A percentile compares a stretch with the other conserved stretches of the same genome.
These are phyloP conservation scores for Xerocomus spinulosus DNA, from an alignment of 768 basidiomycete genomes.

Conservation along the genomic window DNA sequence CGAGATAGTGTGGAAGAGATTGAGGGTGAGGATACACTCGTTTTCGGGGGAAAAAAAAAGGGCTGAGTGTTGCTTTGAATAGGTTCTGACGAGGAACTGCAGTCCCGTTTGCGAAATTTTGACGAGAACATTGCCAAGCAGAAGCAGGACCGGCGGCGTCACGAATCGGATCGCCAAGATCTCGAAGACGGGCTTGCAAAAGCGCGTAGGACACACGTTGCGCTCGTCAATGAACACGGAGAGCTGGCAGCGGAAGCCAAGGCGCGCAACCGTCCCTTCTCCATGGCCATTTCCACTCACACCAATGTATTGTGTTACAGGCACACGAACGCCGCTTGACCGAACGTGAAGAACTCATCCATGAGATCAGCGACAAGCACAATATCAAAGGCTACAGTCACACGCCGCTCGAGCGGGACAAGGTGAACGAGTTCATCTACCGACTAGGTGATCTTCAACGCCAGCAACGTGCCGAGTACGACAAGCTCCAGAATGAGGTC, in stretches of 20 bases:
- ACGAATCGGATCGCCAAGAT: slow-evolving; percentile 53
- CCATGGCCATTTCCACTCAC: neutral
- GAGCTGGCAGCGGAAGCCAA: slow-evolving; percentile 69
- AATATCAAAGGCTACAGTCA: slow-evolving; percentile 72
- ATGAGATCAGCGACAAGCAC: slow-evolving; percentile 61
- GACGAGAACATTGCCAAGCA: slow-evolving; percentile 52
- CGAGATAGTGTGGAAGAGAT: slow-evolving; percentile 64
- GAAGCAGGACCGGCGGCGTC: slow-evolving; percentile 43
- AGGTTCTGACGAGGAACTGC: slow-evolving; percentile 76
- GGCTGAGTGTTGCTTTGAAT: neutral
- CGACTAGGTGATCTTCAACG: slow-evolving; percentile 60
- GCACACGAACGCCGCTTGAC: slow-evolving; percentile 65
- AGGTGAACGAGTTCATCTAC: slow-evolving; percentile 69
- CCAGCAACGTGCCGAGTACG: slow-evolving; percentile 58
- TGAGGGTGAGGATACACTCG: slow-evolving; percentile 38
- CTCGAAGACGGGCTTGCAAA: slow-evolving; percentile 55
- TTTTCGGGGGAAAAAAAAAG: neutral
- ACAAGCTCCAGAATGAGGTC: slow-evolving; percentile 64
- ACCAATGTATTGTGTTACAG: slow-evolving; percentile 34
- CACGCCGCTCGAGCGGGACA: slow-evolving; percentile 62
- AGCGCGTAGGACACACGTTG: slow-evolving; percentile 49
- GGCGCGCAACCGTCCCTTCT: slow-evolving; percentile 34
- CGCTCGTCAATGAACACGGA: slow-evolving; percentile 59
- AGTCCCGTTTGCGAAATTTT: slow-evolving; percentile 51
- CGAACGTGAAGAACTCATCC: slow-evolving; percentile 71